phyloP scores from a whole-genome alignment of 306 rosid species.

The Luffa aegyptiaca region DNA sequence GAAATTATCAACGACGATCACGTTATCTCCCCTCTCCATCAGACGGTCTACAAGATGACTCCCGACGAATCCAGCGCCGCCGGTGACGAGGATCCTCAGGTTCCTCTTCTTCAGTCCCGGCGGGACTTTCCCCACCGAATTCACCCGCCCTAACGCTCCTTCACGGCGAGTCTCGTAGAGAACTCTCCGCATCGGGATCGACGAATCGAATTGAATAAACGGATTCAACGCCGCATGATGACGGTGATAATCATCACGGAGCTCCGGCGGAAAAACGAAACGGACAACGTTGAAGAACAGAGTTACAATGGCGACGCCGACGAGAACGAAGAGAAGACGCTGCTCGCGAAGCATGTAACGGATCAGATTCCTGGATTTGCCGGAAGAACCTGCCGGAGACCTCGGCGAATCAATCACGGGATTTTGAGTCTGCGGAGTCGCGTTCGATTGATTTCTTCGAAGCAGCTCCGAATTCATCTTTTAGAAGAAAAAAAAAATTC shows the following conservation, averaged over 20 bases:
- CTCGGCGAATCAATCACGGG: background rate
- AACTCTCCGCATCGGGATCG: slow-evolving; percentile 35
- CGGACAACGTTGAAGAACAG: slow-evolving; percentile 32
- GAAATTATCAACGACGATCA: slow-evolving; percentile 75
- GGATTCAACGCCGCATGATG: background rate
- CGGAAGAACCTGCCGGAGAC: background rate
- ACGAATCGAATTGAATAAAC: background rate
- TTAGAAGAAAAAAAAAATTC: background rate
- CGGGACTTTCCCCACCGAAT: slow-evolving; percentile 27
- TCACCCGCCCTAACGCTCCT: background rate
- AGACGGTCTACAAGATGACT: slow-evolving; percentile 90
- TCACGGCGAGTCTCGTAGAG: slow-evolving; percentile 18
- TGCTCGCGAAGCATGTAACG: slow-evolving; percentile 19
- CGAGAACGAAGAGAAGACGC: slow-evolving; percentile 22
- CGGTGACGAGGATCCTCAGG: slow-evolving; percentile 64
- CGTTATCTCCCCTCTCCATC: slow-evolving; percentile 67
- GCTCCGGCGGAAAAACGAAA: background rate
- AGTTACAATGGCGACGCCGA: slow-evolving; percentile 30
- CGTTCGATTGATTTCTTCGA: slow-evolving; percentile 26
- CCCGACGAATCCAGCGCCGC: slow-evolving; percentile 97
- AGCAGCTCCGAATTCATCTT: slow-evolving; percentile 33
- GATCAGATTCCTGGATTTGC: slow-evolving; percentile 6
- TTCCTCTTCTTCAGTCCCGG: slow-evolving; percentile 24
- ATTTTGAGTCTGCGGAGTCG: background rate
- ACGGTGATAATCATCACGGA: background rate